phyloP scores from a whole-genome alignment of 2,329 filamentous ascomycete species.

The Fusarium foetens region DNA sequence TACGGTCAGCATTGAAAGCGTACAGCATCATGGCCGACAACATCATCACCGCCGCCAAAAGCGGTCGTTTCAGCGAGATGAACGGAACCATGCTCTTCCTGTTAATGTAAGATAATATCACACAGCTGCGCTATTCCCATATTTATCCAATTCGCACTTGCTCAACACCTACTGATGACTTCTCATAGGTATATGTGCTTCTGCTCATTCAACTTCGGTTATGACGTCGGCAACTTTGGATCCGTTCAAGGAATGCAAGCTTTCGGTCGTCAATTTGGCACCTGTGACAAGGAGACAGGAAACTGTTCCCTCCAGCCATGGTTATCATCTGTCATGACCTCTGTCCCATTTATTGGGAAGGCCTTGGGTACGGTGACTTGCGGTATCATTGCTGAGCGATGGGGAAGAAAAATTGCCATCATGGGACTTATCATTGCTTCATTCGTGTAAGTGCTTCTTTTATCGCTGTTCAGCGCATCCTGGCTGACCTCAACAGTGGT shows the following conservation, averaged over 20 bases:
- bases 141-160: accelerated
- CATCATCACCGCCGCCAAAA: background rate
- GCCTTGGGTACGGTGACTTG: slow-evolving; percentile 15
- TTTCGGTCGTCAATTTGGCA: slow-evolving; percentile 40
- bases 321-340: slow-evolving; percentile 43
- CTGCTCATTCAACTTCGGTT: slow-evolving; percentile 45
- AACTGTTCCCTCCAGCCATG: slow-evolving; percentile 33
- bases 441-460: background rate
- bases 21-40: background rate
- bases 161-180: background rate
- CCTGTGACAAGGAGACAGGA: slow-evolving; percentile 21
- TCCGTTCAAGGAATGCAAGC: slow-evolving; percentile 43
- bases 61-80: background rate
- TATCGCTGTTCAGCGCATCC: too few species aligned
- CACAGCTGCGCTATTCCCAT: accelerated
- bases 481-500: slow-evolving; percentile 1
- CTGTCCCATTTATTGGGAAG: slow-evolving; percentile 42
- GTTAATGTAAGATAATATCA: background rate
- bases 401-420: slow-evolving; percentile 42
- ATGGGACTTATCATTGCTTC: slow-evolving; percentile 33
- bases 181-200: slow-evolving; percentile 38
- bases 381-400: slow-evolving; percentile 41
- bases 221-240: slow-evolving; percentile 43
- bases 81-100: background rate
- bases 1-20: too few species aligned